Evolutionary conservation across 2,329 filamentous ascomycete species (phyloP), one percentile per base, ranked within the genome.

Genomic region (Trichoderma brevicompactum): DNA sequence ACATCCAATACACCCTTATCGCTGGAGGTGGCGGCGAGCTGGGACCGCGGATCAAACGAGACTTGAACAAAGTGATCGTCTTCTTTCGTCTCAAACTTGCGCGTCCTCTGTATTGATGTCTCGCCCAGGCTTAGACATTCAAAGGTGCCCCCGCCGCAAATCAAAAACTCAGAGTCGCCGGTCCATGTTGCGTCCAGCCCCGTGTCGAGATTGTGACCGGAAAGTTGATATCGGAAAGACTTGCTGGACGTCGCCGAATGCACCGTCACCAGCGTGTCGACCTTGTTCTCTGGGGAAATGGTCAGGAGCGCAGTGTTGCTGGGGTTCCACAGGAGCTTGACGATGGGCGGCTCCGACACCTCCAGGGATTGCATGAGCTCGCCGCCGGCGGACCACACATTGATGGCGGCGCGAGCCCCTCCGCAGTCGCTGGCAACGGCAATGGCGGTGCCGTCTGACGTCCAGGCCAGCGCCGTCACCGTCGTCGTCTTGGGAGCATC

Each of bases 301-400:
- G 82, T 82, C 13, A 89, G 77, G 38, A 88, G 80, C n/a, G 81
- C 80, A 1, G 80, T 79, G 67, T 83, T 83, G 68, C 76, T 80
- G 2, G 82, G 83, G 71, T 86, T 88, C 86, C 87, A 89, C 53
- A 81, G 81, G 23, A 89, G 77, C 72, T 86, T 87, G 70, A 87
- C 82, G 54, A 89, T 79, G 13, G 87, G 86, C n/a, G 85, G 81
- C 69, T 88, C 86, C 43, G 84, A 78, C 32, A 84, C 80, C 68
- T 87, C 83, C 73, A 87, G 84, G 23, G 82, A 79, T 55, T 86
- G 80, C 28, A 86, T 70, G 59, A 79, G 78, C 32, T 77, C 78
- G 17, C 86, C 86, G 66, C 87, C 83, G 2, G 78, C 77, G 8
- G 79, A 79, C 82, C 85, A 88, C 17, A 89, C 80, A 65, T 82